Evolutionary conservation across 768 basidiomycete species (phyloP).

Genomic region (Kwoniella sp.): DNA sequence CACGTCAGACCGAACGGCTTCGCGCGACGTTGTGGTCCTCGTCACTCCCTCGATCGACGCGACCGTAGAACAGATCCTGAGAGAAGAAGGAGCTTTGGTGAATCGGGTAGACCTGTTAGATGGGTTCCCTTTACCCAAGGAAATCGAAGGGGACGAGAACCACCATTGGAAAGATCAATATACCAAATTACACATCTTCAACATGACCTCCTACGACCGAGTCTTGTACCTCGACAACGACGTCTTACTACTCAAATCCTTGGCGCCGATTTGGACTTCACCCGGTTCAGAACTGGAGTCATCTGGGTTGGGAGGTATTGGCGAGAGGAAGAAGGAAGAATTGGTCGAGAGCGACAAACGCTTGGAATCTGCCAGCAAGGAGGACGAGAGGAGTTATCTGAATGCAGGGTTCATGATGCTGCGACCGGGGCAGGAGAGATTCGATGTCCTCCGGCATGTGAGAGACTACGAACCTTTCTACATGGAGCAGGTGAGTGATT

Average conservation of each 20-base stretch:
- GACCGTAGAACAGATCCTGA: slow-evolving; percentile 16
- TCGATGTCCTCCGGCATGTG: slow-evolving; percentile 13
- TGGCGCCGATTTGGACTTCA: slow-evolving; percentile 30
- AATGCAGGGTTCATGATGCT: slow-evolving; percentile 32
- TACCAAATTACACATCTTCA: slow-evolving; percentile 35
- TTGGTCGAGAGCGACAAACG: slow-evolving; percentile 9
- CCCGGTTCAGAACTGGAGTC: neutral
- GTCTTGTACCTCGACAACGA: slow-evolving; percentile 31
- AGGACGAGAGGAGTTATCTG: slow-evolving; percentile 41
- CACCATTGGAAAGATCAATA: slow-evolving; percentile 32
- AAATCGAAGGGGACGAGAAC: slow-evolving; percentile 9
- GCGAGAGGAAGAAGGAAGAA: slow-evolving; percentile 7
- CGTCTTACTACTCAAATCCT: slow-evolving; percentile 16
- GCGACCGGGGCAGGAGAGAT: slow-evolving; percentile 8
- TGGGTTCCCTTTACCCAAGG: slow-evolving; percentile 24
- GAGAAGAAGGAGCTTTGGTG: slow-evolving; percentile 27
- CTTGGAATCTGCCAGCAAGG: neutral
- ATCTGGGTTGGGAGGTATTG: slow-evolving; percentile 10
- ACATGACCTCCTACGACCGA: slow-evolving; percentile 26
- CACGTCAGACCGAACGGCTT: slow-evolving; percentile 17
- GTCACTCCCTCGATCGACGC: slow-evolving; percentile 24
- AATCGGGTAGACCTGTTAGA: slow-evolving; percentile 9
- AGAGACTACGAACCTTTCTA: slow-evolving; percentile 24
- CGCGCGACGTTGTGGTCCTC: slow-evolving; percentile 25
- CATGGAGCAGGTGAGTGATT: slow-evolving; percentile 29